phyloP scores from a whole-genome alignment of 108 stramenopile species.

The Cyclostephanos tholiformis region DNA sequence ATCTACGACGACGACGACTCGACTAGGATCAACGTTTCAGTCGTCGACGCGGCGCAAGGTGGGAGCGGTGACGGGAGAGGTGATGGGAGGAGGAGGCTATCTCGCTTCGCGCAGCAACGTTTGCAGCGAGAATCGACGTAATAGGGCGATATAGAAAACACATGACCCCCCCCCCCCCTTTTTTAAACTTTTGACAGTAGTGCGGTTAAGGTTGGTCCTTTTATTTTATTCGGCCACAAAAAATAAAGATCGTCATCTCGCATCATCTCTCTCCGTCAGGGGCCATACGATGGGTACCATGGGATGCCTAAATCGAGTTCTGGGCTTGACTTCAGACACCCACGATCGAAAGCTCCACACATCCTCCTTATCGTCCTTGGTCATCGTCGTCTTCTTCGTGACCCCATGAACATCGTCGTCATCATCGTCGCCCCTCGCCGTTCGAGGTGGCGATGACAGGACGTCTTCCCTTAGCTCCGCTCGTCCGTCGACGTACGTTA shows the following conservation, averaged over 20 bases:
- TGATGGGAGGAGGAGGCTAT: conserved; percentile 32
- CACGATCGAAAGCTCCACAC: conserved; percentile 74
- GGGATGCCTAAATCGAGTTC: conserved; percentile 58
- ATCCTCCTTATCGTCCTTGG: conserved; percentile 80
- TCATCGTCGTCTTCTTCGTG: neutral
- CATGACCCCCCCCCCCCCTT: too few species aligned
- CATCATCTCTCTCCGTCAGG: conserved; percentile 10
- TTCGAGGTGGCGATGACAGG: conserved; percentile 8
- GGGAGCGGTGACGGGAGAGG: neutral
- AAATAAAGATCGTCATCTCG: neutral
- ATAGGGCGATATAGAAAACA: neutral
- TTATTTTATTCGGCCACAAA: neutral
- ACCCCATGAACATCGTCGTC: neutral
- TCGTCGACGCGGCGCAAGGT: neutral
- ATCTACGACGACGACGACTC: neutral
- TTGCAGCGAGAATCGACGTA: conserved; percentile 14
- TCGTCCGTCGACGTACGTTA: conserved; percentile 76
- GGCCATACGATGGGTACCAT: conserved; percentile 86
- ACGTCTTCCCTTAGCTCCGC: conserved; percentile 76
- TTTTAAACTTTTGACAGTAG: neutral
- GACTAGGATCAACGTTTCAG: neutral
- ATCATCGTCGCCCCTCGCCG: neutral
- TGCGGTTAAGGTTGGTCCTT: neutral
- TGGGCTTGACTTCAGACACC: conserved; percentile 57
- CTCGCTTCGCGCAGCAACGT: conserved; percentile 48